Evolutionary conservation across 2,329 filamentous ascomycete species (phyloP).

Genomic region (Aspergillus fumigatus): DNA sequence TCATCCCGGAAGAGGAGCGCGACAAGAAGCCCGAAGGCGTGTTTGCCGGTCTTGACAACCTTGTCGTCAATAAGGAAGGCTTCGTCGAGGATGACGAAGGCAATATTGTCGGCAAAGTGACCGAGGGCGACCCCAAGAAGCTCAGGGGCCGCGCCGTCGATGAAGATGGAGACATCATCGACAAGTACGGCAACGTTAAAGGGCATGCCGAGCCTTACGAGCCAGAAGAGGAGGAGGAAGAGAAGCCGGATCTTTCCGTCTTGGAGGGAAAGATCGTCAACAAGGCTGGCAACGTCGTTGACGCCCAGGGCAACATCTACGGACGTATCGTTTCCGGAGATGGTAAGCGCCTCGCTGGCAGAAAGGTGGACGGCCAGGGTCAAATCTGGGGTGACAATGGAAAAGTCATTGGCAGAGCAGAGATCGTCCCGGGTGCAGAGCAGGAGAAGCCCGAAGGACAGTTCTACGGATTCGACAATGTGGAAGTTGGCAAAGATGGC

Average conservation of each 20-base stretch:
- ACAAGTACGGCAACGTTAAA: slow-evolving; percentile 65
- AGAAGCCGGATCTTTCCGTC: slow-evolving; percentile 52
- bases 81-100: slow-evolving; percentile 71
- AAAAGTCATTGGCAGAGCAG: slow-evolving; percentile 56
- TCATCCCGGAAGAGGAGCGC: slow-evolving; percentile 54
- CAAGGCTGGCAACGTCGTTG: slow-evolving; percentile 60
- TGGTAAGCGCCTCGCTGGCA: slow-evolving; percentile 50
- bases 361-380: slow-evolving; percentile 59
- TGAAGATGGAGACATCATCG: slow-evolving; percentile 75
- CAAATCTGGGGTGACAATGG: slow-evolving; percentile 62
- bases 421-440: slow-evolving; percentile 52
- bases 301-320: slow-evolving; percentile 54
- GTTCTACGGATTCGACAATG: slow-evolving; percentile 57
- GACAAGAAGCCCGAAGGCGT: slow-evolving; percentile 53
- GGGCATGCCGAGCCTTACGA: slow-evolving; percentile 56
- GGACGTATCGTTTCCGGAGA: slow-evolving; percentile 57
- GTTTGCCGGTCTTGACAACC: slow-evolving; percentile 54
- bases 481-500: slow-evolving; percentile 55
- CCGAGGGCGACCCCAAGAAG: slow-evolving; percentile 65
- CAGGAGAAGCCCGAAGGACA: slow-evolving; percentile 49
- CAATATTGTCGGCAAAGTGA: slow-evolving; percentile 67
- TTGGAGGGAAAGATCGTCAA: slow-evolving; percentile 60
- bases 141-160: slow-evolving; percentile 72
- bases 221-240: slow-evolving; percentile 45
- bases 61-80: slow-evolving; percentile 55